phyloP scores from a whole-genome alignment of 371 early-diverging fungal genomes.

The Mucor circinelloides region DNA sequence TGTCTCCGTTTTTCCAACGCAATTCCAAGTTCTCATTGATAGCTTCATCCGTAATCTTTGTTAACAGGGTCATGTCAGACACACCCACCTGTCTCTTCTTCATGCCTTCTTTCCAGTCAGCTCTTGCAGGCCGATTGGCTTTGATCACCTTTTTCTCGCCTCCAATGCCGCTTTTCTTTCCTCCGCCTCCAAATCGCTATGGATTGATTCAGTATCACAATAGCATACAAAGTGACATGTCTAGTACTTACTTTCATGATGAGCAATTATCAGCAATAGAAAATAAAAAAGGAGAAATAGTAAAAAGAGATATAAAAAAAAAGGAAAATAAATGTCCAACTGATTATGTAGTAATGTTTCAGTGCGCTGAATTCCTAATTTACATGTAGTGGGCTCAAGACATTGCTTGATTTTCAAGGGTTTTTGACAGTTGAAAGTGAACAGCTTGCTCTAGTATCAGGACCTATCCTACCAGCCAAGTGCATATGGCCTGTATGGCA shows the following conservation, averaged over 20 bases:
- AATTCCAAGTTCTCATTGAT: constrained; percentile 86
- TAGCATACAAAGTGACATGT: no score
- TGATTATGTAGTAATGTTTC: neutral
- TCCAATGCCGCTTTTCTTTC: constrained; percentile 29
- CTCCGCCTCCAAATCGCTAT: constrained; percentile 10
- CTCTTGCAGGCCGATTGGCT: constrained; percentile 64
- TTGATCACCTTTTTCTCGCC: constrained; percentile 45
- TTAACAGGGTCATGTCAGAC: constrained; percentile 85
- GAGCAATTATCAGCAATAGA: no score
- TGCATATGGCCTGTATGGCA: neutral
- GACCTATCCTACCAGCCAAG: neutral
- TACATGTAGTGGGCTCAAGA: neutral
- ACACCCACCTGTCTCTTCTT: constrained; percentile 87
- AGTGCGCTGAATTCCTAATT: neutral
- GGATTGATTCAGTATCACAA: neutral
- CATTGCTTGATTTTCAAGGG: neutral
- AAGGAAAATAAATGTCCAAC: neutral
- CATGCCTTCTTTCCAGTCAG: constrained; percentile 82
- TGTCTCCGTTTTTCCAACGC: constrained; percentile 82
- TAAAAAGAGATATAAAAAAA: neutral
- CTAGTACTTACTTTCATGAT: neutral
- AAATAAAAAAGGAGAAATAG: neutral
- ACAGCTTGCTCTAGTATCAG: neutral
- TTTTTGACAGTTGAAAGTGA: neutral
- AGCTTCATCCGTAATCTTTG: constrained; percentile 84